Evolutionary conservation across 1,284 basidiomycete genomes (phyloP), one percentile per base, ranked within the genome.

Genomic region (Lentinula novae-zelandiae): DNA sequence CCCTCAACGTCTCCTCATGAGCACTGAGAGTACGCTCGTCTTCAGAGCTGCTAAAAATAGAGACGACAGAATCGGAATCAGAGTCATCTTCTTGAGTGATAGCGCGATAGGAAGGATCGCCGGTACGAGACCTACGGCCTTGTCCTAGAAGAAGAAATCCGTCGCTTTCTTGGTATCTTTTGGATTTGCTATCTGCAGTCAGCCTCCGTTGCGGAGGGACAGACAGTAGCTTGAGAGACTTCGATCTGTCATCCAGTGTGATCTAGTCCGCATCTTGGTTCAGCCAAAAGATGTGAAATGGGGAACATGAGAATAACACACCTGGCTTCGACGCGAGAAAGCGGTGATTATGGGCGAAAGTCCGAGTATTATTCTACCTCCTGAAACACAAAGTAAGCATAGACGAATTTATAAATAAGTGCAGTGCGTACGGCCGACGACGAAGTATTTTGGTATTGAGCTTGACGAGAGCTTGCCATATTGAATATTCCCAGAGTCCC

Each of bases 401-500:
- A 46, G 57, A 17, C 2, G 62, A 57, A 31, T 4, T 54, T 31
- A 48, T 42, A 53, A 13, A 50, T 38, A 10, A 3, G 36, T n/a
- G 38, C 22, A 27, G 75, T 46, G 74, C 72, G 60, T 76, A 90
- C 89, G 75, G 73, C 73, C 77, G 53, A 85, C 78, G 50, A 82
- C 66, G 62, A 76, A 76, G 69, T 92, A 90, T 69, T 80, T 86
- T 7, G 92, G 90, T 38, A 93, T 73, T 65, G 89, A 83, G 38
- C 84, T 80, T 15, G 81, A 70, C 68, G 91, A 78, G 40, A 89
- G 67, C 1, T 84, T 76, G n/a, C 89, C 91, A 68, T 89, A 92
- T 40, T 80, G 80, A 33, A 90, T 70, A 67, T 89, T 93, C 62
- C 86, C 73, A 51, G 74, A 67, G 69, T 93, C 92, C 0, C 90